phyloP scores from a whole-genome alignment of 1,284 basidiomycete species.

The Marasmius fiardii region DNA sequence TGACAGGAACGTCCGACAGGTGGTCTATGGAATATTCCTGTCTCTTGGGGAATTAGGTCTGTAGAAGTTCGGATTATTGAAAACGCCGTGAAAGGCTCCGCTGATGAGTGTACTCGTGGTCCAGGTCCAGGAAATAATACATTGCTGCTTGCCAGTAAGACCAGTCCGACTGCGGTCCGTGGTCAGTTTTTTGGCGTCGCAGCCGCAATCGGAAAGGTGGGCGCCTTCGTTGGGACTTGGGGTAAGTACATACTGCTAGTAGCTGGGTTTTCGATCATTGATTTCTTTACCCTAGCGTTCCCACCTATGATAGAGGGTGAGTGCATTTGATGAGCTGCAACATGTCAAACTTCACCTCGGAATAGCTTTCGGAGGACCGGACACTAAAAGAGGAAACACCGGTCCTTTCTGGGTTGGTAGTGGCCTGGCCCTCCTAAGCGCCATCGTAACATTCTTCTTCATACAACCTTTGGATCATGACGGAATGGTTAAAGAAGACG shows the following conservation, averaged over 20 bases:
- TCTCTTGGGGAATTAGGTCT: constrained; percentile 77
- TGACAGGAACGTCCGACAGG: constrained; percentile 26
- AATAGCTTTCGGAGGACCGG: constrained; percentile 57
- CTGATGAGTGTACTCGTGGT: constrained; percentile 9
- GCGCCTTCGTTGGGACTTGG: constrained; percentile 84
- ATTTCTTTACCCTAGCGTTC: constrained; percentile 43
- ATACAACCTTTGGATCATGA: constrained; percentile 76
- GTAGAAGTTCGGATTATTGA: constrained; percentile 11
- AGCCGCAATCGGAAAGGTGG: constrained; percentile 87
- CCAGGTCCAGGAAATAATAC: constrained; percentile 76
- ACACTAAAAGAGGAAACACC: constrained; percentile 55
- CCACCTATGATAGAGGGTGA: constrained; percentile 63
- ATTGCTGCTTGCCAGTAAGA: constrained; percentile 80
- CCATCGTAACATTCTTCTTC: constrained; percentile 70
- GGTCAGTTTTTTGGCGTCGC: constrained; percentile 85
- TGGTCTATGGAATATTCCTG: constrained; percentile 90
- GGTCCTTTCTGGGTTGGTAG: constrained; percentile 83
- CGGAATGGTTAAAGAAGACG: constrained; percentile 79
- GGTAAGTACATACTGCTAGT: constrained; percentile 34
- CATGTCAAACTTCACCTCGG: background rate
- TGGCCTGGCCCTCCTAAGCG: constrained; percentile 77
- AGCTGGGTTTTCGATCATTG: background rate
- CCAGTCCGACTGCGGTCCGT: constrained; percentile 80
- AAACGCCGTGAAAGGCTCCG: background rate
- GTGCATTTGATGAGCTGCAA: background rate